phyloP scores from a whole-genome alignment of 2,329 filamentous ascomycete species.

The Hymenoscyphus fructigenus region DNA sequence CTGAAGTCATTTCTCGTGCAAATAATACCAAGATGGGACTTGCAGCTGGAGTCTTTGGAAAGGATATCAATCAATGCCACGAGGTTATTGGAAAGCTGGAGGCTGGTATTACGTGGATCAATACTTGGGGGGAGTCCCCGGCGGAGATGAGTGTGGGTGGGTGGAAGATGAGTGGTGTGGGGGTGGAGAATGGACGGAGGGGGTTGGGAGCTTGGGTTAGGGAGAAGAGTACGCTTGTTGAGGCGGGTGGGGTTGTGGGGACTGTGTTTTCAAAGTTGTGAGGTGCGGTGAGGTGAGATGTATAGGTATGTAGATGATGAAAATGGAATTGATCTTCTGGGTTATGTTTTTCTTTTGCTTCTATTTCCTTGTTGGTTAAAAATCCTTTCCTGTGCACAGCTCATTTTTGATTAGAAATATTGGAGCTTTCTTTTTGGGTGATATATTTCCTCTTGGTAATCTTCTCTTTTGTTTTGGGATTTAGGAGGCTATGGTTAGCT shows the following conservation, averaged over 20 bases:
- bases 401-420: no score
- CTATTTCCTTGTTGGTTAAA: background rate
- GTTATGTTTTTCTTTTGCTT: background rate
- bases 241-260: slow-evolving; percentile 66
- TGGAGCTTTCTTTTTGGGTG: no score
- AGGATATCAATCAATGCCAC: slow-evolving; percentile 72
- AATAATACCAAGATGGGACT: slow-evolving; percentile 78
- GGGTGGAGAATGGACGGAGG: slow-evolving; percentile 79
- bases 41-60: slow-evolving; percentile 80
- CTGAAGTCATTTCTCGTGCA: slow-evolving; percentile 69
- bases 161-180: slow-evolving; percentile 88
- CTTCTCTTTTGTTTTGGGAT: no score
- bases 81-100: slow-evolving; percentile 68
- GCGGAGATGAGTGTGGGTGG: slow-evolving; percentile 91
- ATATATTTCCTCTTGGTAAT: no score
- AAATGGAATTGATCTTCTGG: background rate
- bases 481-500: no score
- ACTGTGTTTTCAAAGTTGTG: slow-evolving; percentile 70
- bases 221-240: slow-evolving; percentile 86
- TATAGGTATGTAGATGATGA: background rate
- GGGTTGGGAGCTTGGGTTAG: slow-evolving; percentile 80
- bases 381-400: background rate
- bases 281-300: background rate
- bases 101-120: slow-evolving; percentile 88
- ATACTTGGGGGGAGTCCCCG: slow-evolving; percentile 89